Evolutionary conservation across 2,329 filamentous ascomycete species (phyloP).

Genomic region (Penicillium brasilianum): DNA sequence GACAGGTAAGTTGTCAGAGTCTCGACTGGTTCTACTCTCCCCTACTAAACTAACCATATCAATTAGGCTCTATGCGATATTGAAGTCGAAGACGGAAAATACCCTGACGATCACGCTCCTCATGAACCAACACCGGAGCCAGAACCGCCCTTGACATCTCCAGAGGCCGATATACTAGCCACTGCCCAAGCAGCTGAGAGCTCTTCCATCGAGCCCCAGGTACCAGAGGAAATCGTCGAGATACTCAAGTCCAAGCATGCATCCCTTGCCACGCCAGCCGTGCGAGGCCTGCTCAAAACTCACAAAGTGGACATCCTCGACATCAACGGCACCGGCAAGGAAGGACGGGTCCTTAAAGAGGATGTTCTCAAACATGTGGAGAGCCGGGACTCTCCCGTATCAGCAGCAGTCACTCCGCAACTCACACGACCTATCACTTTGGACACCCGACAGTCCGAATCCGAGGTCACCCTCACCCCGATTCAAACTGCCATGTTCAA

Average conservation of each 20-base stretch:
- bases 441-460: conserved; percentile 66
- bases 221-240: conserved; percentile 15
- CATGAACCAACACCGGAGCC: conserved; percentile 35
- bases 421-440: conserved; percentile 41
- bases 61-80: conserved; percentile 87
- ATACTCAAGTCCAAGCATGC: conserved; percentile 64
- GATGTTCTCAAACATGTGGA: conserved; percentile 75
- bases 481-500: conserved; percentile 96
- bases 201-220: conserved; percentile 13
- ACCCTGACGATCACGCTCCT: conserved; percentile 59
- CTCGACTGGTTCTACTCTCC: background rate
- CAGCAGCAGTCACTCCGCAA: conserved; percentile 50
- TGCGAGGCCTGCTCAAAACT: conserved; percentile 84
- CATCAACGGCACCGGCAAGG: conserved; percentile 82
- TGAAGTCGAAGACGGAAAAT: conserved; percentile 81
- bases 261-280: conserved; percentile 85
- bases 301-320: conserved; percentile 77
- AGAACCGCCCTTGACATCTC: conserved; percentile 31
- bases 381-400: conserved; percentile 44
- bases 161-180: conserved; percentile 19
- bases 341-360: conserved; percentile 89
- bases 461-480: conserved; percentile 70
- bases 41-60: background rate
- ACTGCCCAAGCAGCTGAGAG: conserved; percentile 26
- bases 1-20: conserved; percentile 58